These are phyloP conservation scores for Xylariaceae sp. DNA, from an alignment of 2,329 filamentous ascomycete genomes.

Conservation along the genomic window DNA sequence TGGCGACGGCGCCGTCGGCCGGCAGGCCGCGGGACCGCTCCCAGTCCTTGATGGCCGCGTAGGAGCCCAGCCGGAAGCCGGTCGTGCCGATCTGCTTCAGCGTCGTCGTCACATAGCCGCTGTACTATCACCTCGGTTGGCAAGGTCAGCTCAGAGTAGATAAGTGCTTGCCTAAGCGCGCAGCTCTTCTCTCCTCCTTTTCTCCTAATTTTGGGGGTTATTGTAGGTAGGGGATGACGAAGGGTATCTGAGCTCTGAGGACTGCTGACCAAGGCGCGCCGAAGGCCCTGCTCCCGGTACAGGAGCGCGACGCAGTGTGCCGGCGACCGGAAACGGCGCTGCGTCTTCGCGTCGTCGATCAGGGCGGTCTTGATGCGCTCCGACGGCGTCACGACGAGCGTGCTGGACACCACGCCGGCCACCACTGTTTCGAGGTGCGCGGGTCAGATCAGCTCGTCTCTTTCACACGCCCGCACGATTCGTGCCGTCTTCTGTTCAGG, in stretches of 20 bases:
- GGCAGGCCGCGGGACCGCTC: constrained; percentile 15
- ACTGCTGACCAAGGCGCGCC: constrained; percentile 40
- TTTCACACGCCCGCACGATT: too few relatives aligned
- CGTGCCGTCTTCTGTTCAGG: too few relatives aligned
- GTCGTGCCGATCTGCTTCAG: constrained; percentile 56
- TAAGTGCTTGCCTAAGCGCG: too few relatives aligned
- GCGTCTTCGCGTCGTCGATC: constrained; percentile 46
- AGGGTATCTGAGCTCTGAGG: too few relatives aligned
- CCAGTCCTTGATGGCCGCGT: constrained; percentile 54
- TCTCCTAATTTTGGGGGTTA: too few relatives aligned
- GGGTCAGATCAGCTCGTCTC: too few relatives aligned
- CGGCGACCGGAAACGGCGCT: constrained; percentile 36
- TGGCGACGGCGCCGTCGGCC: constrained; percentile 24
- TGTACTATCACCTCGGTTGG: too few relatives aligned
- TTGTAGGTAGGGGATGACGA: too few relatives aligned
- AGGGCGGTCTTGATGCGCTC: constrained; percentile 58
- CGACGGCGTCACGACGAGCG: constrained; percentile 52
- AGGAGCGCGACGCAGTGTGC: constrained; percentile 43
- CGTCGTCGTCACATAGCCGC: constrained; percentile 52
- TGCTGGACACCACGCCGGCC: constrained; percentile 48
- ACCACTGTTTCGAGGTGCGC: too few relatives aligned
- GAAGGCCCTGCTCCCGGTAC: constrained; percentile 42
- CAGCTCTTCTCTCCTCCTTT: too few relatives aligned
- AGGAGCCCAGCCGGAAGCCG: constrained; percentile 54
- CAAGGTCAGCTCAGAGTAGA: too few relatives aligned